Percentiles rank a stretch among this genome's conserved stretches.
Evolutionary conservation across 2,329 filamentous ascomycete species (phyloP).

Genomic region (Epichloe elymi): DNA sequence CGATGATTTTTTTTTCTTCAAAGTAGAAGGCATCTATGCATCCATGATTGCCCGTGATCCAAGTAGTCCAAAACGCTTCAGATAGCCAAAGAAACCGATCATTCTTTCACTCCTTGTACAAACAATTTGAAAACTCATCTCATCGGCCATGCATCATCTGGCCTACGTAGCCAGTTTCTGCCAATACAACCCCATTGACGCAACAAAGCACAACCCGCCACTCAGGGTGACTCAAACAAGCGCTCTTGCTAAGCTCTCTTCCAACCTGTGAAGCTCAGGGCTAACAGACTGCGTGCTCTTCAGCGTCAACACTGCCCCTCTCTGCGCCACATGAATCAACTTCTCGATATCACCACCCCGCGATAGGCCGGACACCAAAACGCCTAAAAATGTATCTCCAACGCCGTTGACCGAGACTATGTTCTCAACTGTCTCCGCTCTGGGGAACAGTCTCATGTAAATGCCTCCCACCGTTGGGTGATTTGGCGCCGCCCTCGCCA

Average conservation of each 20-base stretch:
- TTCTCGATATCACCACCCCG: conserved; percentile 42
- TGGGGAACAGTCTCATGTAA: conserved; percentile 64
- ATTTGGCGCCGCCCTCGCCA: conserved; percentile 46
- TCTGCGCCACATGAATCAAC: conserved; percentile 68
- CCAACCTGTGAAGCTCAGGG: conserved; percentile 35
- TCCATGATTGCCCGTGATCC: too few species aligned
- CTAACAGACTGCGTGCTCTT: conserved; percentile 63
- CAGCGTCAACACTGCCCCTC: conserved; percentile 66
- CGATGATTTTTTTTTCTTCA: too few species aligned
- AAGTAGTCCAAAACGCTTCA: too few species aligned
- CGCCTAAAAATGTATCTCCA: conserved; percentile 84
- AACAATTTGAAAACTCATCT: too few species aligned
- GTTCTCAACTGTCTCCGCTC: conserved; percentile 52
- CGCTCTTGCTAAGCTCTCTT: conserved; percentile 20
- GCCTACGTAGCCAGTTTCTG: too few species aligned
- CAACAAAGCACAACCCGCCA: neutral
- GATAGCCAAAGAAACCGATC: too few species aligned
- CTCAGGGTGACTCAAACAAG: neutral
- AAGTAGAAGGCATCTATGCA: too few species aligned
- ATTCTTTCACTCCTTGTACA: too few species aligned
- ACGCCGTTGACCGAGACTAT: conserved; percentile 87
- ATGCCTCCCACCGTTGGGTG: conserved; percentile 54
- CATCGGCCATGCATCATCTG: too few species aligned
- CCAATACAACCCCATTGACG: too few species aligned
- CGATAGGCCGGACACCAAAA: conserved; percentile 66